Percentiles rank a stretch among this genome's conserved stretches.
phyloP scores from a whole-genome alignment of 306 rosid genomes.

The Styphnolobium japonicum region DNA sequence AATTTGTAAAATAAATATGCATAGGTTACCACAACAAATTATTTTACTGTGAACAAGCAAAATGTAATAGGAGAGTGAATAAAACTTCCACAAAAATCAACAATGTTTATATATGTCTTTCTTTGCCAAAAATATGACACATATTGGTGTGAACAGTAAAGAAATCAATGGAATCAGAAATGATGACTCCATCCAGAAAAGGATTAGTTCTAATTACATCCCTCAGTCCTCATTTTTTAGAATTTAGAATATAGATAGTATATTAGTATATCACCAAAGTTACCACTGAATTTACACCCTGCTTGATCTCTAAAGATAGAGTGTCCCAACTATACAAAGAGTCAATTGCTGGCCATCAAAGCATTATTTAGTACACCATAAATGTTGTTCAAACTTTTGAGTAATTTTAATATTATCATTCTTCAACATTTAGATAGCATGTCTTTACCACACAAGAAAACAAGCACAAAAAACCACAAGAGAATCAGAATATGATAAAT shows the following conservation, averaged over 20 bases:
- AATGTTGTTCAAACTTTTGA: background rate
- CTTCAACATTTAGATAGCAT: slow-evolving; percentile 4
- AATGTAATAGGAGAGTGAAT: background rate
- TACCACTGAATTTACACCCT: slow-evolving; percentile 11
- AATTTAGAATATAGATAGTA: slow-evolving; percentile 1
- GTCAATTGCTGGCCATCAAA: background rate
- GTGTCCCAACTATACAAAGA: background rate
- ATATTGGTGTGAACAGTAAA: background rate
- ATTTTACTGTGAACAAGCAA: slow-evolving; percentile 6
- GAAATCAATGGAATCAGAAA: background rate
- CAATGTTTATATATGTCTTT: background rate
- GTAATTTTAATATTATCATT: slow-evolving; percentile 3
- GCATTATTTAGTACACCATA: background rate
- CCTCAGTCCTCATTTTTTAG: background rate
- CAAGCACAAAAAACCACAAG: background rate
- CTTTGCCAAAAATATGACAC: slow-evolving; percentile 2
- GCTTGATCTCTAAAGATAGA: slow-evolving; percentile 14
- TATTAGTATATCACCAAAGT: slow-evolving; percentile 8
- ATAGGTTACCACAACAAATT: background rate
- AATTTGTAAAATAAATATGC: slow-evolving; percentile 9
- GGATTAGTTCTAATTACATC: background rate
- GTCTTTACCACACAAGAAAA: slow-evolving; percentile 13
- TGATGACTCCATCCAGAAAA: background rate
- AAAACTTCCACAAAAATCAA: background rate
- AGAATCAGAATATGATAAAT: slow-evolving; percentile 21